phyloP scores from a whole-genome alignment of 352 stramenopile species.

The Phytophthora sansomeana region DNA sequence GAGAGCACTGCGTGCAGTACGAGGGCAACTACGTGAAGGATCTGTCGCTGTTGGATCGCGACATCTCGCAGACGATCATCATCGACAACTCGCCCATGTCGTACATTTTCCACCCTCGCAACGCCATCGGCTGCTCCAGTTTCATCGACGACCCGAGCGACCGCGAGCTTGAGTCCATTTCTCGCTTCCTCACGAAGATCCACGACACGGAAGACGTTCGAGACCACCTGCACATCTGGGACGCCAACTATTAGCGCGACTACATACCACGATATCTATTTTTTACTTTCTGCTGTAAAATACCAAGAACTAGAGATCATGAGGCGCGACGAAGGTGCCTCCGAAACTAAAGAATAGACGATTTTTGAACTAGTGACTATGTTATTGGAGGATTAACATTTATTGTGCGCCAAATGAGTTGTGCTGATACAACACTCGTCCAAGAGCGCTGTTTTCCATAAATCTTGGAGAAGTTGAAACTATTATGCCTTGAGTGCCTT shows the following conservation, averaged over 20 bases:
- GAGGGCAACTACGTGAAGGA: constrained; percentile 98
- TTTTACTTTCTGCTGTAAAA: no score
- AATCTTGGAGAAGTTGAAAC: no score
- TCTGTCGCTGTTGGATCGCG: constrained; percentile 93
- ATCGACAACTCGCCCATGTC: constrained; percentile 99
- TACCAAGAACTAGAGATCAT: not conserved
- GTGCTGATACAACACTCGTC: no score
- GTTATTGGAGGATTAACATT: no score
- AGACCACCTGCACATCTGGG: constrained; percentile 75
- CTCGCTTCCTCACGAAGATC: constrained; percentile 67
- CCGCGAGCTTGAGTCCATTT: constrained; percentile 88
- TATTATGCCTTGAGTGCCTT: no score
- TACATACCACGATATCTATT: not conserved
- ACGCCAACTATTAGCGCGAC: constrained; percentile 61
- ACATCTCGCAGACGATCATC: constrained; percentile 96
- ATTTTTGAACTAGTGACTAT: not conserved
- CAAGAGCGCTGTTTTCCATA: no score
- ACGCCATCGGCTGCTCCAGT: constrained; percentile 81
- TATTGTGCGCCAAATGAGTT: no score
- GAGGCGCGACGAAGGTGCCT: not conserved
- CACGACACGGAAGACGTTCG: constrained; percentile 68
- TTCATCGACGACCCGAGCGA: constrained; percentile 94
- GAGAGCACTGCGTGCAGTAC: constrained; percentile 96
- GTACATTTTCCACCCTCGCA: constrained; percentile 97
- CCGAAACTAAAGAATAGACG: not conserved